Evolutionary conservation across 1,139 yeast species (phyloP), one percentile per base, ranked within the genome.

Genomic region (Lodderomyces pseudojiufengensis): DNA sequence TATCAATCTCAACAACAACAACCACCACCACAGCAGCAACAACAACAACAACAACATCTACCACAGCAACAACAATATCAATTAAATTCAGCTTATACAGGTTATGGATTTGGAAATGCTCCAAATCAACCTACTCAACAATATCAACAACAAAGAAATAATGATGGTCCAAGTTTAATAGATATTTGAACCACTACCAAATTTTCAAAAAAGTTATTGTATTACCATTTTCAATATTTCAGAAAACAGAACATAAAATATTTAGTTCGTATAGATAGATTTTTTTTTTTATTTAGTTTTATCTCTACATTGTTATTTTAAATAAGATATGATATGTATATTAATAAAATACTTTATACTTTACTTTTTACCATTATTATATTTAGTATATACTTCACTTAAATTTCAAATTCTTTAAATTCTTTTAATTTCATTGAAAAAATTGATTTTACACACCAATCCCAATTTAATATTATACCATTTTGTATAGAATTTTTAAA

Each of bases 41-140:
- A 21, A 23, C 45, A 39, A 16, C 44, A 25, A 22, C 44, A 49
- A n/a, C 52, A 40, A 29, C 45, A 44, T 18, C 50, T 12, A 25
- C 36, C 18, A 27, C 52, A 50, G 33, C 55, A 54, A 13, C 40
- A 22, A 24, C 45, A 39, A 16, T 42, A 26, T 20, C 34, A 32
- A 9, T 39, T 45, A 3, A 44, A 54, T 37, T 66, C 71, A 3
- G 70, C 70, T 18, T 82, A 84, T 51, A 88, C 97, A 4, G 97
- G 97, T 2, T 88, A 80, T 55, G 97, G 97, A 2, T 88, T 88
- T 61, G 97, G 97, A 27, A 88, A 88, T 50, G 68, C 65, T n/a
- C 58, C 49, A 31, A 45, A 51, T 26, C 77, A 72, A 34, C 38
- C 33, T n/a, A 20, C 63, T 10, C 56, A 47, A 29, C 46, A 52